Evolutionary conservation across 129 eudicot species (phyloP).

Genomic region (Escallonia rubra): DNA sequence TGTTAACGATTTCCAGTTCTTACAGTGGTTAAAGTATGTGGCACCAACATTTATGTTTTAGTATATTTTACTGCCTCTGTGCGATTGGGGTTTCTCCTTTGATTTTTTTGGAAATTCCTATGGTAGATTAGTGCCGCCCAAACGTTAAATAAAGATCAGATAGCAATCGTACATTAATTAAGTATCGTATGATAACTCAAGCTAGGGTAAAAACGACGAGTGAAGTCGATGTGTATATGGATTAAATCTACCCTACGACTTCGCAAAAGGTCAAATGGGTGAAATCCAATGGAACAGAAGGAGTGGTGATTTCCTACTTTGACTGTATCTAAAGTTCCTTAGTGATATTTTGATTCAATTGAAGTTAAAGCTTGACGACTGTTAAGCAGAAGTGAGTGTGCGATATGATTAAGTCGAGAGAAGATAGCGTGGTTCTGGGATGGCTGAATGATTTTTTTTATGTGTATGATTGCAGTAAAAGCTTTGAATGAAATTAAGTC

Average conservation of each 20-base stretch:
- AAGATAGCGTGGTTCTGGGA: slow-evolving; percentile 3
- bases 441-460: not conserved
- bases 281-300: not conserved
- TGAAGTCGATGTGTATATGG: too few relatives aligned
- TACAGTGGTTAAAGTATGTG: not conserved
- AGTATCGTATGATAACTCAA: too few relatives aligned
- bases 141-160: too few relatives aligned
- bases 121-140: too few relatives aligned
- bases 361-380: not conserved
- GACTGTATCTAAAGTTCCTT: not conserved
- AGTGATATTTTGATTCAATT: not conserved
- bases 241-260: too few relatives aligned
- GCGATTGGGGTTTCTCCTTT: too few relatives aligned
- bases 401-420: slow-evolving; percentile 9
- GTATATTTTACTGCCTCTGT: not conserved
- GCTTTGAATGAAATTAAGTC: slow-evolving; percentile 46
- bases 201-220: too few relatives aligned
- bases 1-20: too few relatives aligned
- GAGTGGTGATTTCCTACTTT: slow-evolving; percentile 8
- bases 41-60: slow-evolving; percentile 3
- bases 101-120: too few relatives aligned
- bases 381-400: not conserved
- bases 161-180: too few relatives aligned
- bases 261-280: too few relatives aligned
- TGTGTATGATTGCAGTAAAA: slow-evolving; percentile 53